phyloP scores from a whole-genome alignment of 1,284 basidiomycete species.

The Trametes polyzona region DNA sequence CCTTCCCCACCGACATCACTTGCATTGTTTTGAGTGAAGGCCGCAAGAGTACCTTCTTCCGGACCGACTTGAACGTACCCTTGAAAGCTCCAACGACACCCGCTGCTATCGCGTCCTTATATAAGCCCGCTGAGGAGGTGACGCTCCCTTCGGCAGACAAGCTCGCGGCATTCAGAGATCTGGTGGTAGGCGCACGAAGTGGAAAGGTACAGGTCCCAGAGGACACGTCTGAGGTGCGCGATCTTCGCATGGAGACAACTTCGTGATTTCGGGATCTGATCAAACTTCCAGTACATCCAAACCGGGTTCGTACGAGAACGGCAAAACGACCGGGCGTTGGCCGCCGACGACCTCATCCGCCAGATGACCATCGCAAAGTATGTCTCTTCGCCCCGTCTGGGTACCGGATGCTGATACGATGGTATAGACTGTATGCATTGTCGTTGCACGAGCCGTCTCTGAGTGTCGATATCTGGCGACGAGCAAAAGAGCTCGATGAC shows the following conservation, averaged over 20 bases:
- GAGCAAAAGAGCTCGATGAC: slow-evolving; percentile 42
- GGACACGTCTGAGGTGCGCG: slow-evolving; percentile 54
- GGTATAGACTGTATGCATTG: slow-evolving; percentile 42
- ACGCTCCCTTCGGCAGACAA: slow-evolving; percentile 47
- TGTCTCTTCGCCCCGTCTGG: slow-evolving; percentile 21
- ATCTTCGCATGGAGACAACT: not conserved
- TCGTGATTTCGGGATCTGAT: not conserved
- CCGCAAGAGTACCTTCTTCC: slow-evolving; percentile 67
- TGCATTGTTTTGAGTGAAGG: slow-evolving; percentile 72
- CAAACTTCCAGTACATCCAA: slow-evolving; percentile 61
- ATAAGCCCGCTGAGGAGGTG: slow-evolving; percentile 50
- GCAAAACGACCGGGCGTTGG: slow-evolving; percentile 47
- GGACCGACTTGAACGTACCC: slow-evolving; percentile 60
- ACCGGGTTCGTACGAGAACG: slow-evolving; percentile 72
- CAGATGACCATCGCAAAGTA: slow-evolving; percentile 70
- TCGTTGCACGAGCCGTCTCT: slow-evolving; percentile 40
- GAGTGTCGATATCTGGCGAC: slow-evolving; percentile 44
- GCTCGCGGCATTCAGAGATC: slow-evolving; percentile 55
- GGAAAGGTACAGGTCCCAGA: slow-evolving; percentile 57
- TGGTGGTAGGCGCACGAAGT: slow-evolving; percentile 51
- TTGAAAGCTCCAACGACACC: slow-evolving; percentile 37
- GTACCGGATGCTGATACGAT: not conserved
- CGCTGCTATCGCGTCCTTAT: slow-evolving; percentile 39
- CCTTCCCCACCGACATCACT: slow-evolving; percentile 75
- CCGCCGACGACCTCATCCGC: slow-evolving; percentile 64